Conservation (phyloP, 2,329 filamentous ascomycete genomes). For the Calycina herbarum region DNA sequence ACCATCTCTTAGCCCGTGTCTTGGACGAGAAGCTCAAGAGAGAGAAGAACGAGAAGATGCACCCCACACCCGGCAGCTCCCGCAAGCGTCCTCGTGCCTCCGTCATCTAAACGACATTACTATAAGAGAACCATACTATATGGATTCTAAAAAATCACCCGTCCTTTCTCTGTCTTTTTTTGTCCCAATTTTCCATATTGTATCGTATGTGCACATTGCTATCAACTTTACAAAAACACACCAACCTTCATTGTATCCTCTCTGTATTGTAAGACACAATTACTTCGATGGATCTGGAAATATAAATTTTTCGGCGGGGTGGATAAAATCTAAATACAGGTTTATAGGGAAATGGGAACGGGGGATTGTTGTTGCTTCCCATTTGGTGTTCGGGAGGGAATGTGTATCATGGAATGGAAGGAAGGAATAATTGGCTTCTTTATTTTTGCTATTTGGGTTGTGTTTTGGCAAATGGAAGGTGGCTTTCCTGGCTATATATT, state of each 20-base stretch:
- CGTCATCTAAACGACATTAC: constrained; percentile 20
- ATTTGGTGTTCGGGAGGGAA: background rate
- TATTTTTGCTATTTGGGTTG: background rate
- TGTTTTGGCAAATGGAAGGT: background rate
- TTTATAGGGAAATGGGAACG: background rate
- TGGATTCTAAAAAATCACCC: background rate
- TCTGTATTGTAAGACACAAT: background rate
- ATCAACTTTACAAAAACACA: background rate
- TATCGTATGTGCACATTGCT: background rate
- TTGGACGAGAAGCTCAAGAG: constrained; percentile 67
- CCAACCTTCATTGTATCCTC: background rate
- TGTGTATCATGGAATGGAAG: background rate
- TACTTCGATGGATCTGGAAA: background rate
- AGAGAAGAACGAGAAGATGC: constrained; percentile 56
- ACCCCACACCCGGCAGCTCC: constrained; percentile 48
- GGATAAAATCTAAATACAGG: background rate
- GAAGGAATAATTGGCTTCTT: background rate
- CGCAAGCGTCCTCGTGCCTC: constrained; percentile 58
- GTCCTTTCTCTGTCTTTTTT: background rate
- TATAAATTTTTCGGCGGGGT: background rate
- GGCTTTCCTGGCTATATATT: background rate
- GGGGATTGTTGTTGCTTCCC: too few species aligned
- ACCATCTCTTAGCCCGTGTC: constrained; percentile 53
- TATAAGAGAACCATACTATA: background rate
- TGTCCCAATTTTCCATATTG: background rate